These are phyloP conservation scores for Calonectria pseudoturangicola DNA, from an alignment of 2,329 filamentous ascomycete genomes.

Conservation along the genomic window DNA sequence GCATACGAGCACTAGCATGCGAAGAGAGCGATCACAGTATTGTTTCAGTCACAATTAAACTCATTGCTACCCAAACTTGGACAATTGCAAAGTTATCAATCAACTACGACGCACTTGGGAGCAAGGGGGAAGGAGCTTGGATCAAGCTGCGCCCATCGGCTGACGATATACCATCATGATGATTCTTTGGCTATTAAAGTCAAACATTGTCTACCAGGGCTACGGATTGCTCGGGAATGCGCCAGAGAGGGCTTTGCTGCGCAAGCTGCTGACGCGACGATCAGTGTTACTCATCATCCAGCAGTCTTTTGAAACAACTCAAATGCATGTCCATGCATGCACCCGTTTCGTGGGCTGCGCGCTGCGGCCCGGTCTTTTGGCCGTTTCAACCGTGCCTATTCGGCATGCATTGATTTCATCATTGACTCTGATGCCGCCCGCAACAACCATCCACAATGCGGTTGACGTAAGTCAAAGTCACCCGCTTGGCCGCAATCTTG, in stretches of 20 bases:
- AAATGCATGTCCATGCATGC: slow-evolving; percentile 12
- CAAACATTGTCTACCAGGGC: slow-evolving; percentile 22
- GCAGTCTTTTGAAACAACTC: slow-evolving; percentile 39
- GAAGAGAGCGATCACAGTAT: too few relatives aligned
- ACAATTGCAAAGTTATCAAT: slow-evolving; percentile 1
- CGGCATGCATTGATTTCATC: slow-evolving; percentile 27
- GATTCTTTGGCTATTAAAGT: slow-evolving; percentile 13
- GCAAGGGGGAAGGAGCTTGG: slow-evolving; percentile 18
- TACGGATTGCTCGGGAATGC: slow-evolving; percentile 19
- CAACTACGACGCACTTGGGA: slow-evolving; percentile 1
- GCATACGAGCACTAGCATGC: neutral
- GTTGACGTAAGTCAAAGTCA: neutral
- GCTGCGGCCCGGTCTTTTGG: slow-evolving; percentile 15
- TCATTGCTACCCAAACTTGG: slow-evolving; percentile 22
- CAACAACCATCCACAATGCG: neutral
- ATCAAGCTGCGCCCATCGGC: neutral
- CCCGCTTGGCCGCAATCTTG: slow-evolving; percentile 15
- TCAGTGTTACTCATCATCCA: slow-evolving; percentile 19
- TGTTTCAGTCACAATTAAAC: slow-evolving; percentile 17
- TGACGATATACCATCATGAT: slow-evolving; percentile 5
- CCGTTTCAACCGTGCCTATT: neutral
- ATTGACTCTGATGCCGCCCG: slow-evolving; percentile 30
- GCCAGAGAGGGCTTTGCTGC: neutral
- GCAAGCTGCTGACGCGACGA: slow-evolving; percentile 9
- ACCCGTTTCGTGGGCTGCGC: slow-evolving; percentile 12